These are phyloP conservation scores for Solanum megistacrolobum DNA, from an alignment of 257 asterid species.

Conservation along the genomic window DNA sequence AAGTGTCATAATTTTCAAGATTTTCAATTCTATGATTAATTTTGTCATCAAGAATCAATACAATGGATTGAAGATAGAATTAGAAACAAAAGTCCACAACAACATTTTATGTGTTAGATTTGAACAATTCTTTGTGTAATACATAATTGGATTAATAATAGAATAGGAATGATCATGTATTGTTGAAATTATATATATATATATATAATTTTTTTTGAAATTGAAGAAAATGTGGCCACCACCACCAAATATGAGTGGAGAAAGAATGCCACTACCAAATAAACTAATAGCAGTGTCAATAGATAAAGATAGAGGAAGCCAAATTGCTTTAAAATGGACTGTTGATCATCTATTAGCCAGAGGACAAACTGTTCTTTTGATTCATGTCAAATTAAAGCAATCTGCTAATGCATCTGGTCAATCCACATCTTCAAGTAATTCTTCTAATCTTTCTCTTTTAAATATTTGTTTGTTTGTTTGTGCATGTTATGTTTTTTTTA, in stretches of 20 bases:
- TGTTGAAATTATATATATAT: not conserved
- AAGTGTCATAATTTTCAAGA: not conserved
- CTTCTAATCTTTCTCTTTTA: not conserved
- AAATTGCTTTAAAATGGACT: slow-evolving; percentile 39
- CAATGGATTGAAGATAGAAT: not conserved
- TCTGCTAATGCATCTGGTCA: slow-evolving; percentile 21
- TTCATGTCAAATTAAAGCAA: slow-evolving; percentile 54
- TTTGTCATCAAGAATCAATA: not conserved
- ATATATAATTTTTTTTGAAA: not conserved
- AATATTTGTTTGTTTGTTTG: not conserved
- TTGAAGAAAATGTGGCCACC: not conserved
- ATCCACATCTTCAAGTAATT: slow-evolving; percentile 39
- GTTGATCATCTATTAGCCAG: slow-evolving; percentile 54
- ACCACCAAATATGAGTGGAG: not conserved
- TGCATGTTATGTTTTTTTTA: not conserved
- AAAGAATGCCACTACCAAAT: not conserved
- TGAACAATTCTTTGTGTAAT: not conserved
- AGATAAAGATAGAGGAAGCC: slow-evolving; percentile 17
- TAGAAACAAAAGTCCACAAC: not conserved
- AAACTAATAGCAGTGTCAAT: slow-evolving; percentile 13
- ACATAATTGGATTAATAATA: too few relatives aligned
- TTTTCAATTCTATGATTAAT: not conserved
- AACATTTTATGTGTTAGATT: not conserved
- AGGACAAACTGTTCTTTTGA: slow-evolving; percentile 62
- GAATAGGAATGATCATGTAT: too few relatives aligned